Conservation (phyloP, 1,139 yeast species). For the Arxiozyma slooffiae region DNA sequence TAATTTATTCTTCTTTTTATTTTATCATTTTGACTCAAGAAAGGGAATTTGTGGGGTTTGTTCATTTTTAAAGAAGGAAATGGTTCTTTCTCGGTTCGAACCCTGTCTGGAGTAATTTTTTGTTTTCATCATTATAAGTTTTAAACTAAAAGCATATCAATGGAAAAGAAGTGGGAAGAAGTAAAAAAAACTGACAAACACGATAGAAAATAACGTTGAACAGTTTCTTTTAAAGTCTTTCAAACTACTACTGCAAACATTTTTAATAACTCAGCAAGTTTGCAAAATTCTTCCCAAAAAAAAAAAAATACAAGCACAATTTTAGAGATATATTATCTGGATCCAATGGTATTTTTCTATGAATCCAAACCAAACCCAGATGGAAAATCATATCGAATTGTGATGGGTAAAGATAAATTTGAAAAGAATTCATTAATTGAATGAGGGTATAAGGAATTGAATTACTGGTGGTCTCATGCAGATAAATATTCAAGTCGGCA, state of each 20-base stretch:
- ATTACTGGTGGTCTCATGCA: constrained; percentile 75
- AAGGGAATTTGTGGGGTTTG: neutral
- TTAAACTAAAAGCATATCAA: neutral
- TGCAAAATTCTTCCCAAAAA: neutral
- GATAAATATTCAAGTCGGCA: constrained; percentile 77
- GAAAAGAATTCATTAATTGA: constrained; percentile 70
- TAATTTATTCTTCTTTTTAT: too few relatives aligned
- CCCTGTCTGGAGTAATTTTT: neutral
- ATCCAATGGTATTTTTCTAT: constrained; percentile 27
- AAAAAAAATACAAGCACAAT: neutral
- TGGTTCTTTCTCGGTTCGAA: neutral
- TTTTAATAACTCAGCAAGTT: neutral
- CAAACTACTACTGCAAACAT: too few relatives aligned
- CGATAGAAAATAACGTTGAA: too few relatives aligned
- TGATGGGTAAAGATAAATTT: constrained; percentile 65
- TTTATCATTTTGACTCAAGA: neutral
- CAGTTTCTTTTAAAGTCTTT: too few relatives aligned
- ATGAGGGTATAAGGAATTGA: constrained; percentile 48
- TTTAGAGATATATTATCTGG: neutral
- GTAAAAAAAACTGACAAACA: too few relatives aligned
- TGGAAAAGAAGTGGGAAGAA: too few relatives aligned
- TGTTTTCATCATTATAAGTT: too few relatives aligned
- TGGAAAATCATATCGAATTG: constrained; percentile 14
- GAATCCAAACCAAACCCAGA: constrained; percentile 18
- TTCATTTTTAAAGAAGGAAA: too few relatives aligned